Evolutionary conservation across 257 asterid species (phyloP).

Genomic region (Solanum megistacrolobum): DNA sequence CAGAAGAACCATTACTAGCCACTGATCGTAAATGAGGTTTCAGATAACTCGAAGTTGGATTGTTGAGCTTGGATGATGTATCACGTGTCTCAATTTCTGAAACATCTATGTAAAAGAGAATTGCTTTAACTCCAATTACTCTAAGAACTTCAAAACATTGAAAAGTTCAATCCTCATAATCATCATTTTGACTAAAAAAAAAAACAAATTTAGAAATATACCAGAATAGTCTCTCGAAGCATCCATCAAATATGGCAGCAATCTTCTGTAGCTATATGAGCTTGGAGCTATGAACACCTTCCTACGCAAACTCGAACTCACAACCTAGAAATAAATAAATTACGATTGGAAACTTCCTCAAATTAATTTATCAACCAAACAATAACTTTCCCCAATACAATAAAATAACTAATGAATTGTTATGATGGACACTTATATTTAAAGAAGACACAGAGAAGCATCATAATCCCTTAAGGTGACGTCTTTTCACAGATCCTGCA

Average conservation of each 20-base stretch:
- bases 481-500: neutral
- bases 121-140: neutral
- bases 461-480: neutral
- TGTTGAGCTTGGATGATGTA: slow-evolving; percentile 8
- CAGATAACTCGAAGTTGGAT: slow-evolving; percentile 8
- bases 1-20: slow-evolving; percentile 1
- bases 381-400: neutral
- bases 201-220: slow-evolving; percentile 7
- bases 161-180: neutral
- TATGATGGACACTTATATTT: neutral
- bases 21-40: slow-evolving; percentile 9
- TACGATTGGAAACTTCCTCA: neutral
- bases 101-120: slow-evolving; percentile 24
- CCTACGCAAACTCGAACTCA: slow-evolving; percentile 13
- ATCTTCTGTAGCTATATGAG: slow-evolving; percentile 62
- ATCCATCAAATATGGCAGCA: slow-evolving; percentile 64
- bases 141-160: neutral
- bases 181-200: neutral
- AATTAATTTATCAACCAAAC: neutral
- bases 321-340: slow-evolving; percentile 19
- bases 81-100: slow-evolving; percentile 27
- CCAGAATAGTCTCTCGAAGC: slow-evolving; percentile 36
- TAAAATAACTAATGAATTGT: neutral
- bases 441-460: neutral
- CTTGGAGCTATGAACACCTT: slow-evolving; percentile 49